phyloP scores from a whole-genome alignment of 1,284 basidiomycete species.

The Puccinia brachypodii region DNA sequence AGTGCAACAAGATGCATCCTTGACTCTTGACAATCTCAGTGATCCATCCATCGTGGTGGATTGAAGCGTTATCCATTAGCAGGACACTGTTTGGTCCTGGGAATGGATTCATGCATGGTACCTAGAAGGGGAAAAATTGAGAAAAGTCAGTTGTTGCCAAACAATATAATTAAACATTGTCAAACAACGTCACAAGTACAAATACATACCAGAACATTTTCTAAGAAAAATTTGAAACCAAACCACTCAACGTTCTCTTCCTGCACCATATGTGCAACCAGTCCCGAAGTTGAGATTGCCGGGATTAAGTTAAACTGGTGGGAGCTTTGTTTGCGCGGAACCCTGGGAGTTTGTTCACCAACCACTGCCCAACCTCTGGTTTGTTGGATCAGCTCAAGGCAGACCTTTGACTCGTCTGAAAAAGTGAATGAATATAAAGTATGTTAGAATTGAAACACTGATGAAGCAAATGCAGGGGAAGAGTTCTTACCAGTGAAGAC shows the following conservation, averaged over 20 bases:
- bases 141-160: not conserved
- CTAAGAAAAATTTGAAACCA: not conserved
- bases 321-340: not conserved
- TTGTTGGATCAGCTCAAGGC: not conserved
- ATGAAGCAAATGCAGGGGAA: too few species aligned
- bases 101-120: slow-evolving; percentile 1
- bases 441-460: too few species aligned
- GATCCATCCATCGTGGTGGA: not conserved
- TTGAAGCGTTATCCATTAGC: not conserved
- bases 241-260: not conserved
- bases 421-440: not conserved
- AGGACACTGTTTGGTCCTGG: not conserved
- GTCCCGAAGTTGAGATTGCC: not conserved
- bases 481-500: not conserved
- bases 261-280: not conserved
- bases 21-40: not conserved
- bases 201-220: not conserved
- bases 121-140: not conserved
- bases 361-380: not conserved
- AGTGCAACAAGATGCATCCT: not conserved
- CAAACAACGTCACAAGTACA: not conserved
- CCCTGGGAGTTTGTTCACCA: not conserved
- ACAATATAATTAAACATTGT: too few species aligned
- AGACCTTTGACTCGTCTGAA: not conserved
- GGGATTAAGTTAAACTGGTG: not conserved